Percentiles rank a stretch among this genome's conserved stretches.
Evolutionary conservation across 192 early-diverging fungal species (phyloP).

Genomic region (Oehlia diaphana): DNA sequence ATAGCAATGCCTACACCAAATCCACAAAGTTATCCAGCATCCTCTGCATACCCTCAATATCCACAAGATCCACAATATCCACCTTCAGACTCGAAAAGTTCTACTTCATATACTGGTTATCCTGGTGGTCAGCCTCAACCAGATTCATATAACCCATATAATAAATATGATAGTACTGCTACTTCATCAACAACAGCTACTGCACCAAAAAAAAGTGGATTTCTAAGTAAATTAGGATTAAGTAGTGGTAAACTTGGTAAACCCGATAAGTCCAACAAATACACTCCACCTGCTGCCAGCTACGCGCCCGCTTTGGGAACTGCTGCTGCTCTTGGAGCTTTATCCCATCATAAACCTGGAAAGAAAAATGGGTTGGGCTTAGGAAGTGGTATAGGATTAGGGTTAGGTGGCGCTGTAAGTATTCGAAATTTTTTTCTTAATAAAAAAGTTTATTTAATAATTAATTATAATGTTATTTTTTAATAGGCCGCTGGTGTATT

Average conservation of each 20-base stretch:
- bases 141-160: background rate
- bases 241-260: background rate
- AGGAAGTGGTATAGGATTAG: background rate
- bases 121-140: background rate
- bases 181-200: background rate
- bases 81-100: background rate
- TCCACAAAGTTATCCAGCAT: background rate
- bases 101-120: background rate
- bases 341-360: background rate
- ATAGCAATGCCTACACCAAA: background rate
- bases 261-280: background rate
- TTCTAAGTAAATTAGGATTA: background rate
- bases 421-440: background rate
- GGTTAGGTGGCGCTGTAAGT: background rate
- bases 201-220: background rate
- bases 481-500: background rate
- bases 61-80: no score
- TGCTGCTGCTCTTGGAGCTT: background rate
- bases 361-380: background rate
- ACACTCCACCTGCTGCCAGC: no score
- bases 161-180: background rate
- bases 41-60: background rate
- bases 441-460: background rate
- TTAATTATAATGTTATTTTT: background rate
- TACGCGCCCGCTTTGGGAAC: background rate